phyloP scores from a whole-genome alignment of 495 filamentous ascomycete genomes.

The Penicillium nucicola region DNA sequence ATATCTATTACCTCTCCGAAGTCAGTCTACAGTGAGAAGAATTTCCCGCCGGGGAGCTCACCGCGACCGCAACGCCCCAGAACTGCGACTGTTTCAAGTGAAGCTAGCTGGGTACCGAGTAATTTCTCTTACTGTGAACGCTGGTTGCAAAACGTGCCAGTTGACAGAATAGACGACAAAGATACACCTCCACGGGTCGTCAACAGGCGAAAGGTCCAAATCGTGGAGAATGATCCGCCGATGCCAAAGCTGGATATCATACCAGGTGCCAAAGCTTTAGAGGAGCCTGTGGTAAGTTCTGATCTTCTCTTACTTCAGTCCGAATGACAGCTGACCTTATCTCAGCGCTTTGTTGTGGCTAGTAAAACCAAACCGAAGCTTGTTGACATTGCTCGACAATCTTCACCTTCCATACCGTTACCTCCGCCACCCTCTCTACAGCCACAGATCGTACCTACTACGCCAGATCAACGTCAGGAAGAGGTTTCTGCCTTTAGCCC shows the following conservation, averaged over 20 bases:
- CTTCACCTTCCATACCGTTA: conserved; percentile 27
- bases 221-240: conserved; percentile 39
- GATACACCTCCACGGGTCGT: conserved; percentile 21
- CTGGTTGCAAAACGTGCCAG: conserved; percentile 42
- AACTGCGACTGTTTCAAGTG: conserved; percentile 40
- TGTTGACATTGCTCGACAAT: conserved; percentile 44
- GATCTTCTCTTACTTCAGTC: not conserved
- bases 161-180: conserved; percentile 27
- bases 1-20: conserved; percentile 7
- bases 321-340: conserved; percentile 2
- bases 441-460: conserved; percentile 28
- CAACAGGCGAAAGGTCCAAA: conserved; percentile 41
- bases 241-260: conserved; percentile 28
- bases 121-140: conserved; percentile 42
- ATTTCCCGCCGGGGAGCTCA: conserved; percentile 11
- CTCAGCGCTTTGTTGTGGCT: conserved; percentile 39
- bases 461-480: conserved; percentile 37
- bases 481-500: conserved; percentile 48
- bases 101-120: conserved; percentile 42
- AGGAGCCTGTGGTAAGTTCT: conserved; percentile 29
- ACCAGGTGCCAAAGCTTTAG: conserved; percentile 26
- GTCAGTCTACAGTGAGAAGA: not conserved
- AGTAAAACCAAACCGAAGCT: conserved; percentile 40
- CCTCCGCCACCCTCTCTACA: conserved; percentile 18
- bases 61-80: conserved; percentile 32